Conservation (phyloP, 2,329 filamentous ascomycete genomes). For the Rhynchosporium graminicola region DNA sequence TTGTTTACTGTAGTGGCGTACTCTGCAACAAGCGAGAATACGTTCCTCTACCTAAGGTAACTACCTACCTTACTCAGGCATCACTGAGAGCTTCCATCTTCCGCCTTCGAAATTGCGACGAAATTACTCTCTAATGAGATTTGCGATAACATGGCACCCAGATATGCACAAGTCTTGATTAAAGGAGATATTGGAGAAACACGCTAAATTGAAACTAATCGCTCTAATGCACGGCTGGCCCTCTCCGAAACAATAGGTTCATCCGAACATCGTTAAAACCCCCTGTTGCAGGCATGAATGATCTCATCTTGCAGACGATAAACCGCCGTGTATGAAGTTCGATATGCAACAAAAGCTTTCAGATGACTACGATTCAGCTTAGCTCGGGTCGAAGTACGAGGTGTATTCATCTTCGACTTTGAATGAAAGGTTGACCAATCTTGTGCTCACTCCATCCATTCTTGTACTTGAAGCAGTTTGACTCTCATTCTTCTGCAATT, state of each 20-base stretch:
- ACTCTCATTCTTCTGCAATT: no score
- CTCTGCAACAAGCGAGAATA: not conserved
- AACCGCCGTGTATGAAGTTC: slow-evolving; percentile 3
- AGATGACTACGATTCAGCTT: not conserved
- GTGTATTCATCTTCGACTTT: not conserved
- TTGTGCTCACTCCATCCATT: no score
- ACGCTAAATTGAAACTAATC: no score
- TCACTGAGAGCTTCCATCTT: not conserved
- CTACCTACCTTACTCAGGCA: no score
- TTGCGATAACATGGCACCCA: no score
- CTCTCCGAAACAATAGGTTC: not conserved
- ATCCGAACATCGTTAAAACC: slow-evolving; percentile 4
- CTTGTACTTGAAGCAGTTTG: no score
- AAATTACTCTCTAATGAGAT: no score
- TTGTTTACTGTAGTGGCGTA: not conserved
- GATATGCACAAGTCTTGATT: no score
- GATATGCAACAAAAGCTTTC: slow-evolving; percentile 10
- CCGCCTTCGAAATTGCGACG: not conserved
- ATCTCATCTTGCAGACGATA: slow-evolving; percentile 10
- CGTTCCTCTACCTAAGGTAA: not conserved
- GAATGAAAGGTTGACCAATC: no score
- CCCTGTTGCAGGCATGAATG: slow-evolving; percentile 1
- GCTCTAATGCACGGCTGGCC: no score
- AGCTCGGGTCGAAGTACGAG: not conserved
- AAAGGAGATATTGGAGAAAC: no score